Base-by-base conservation (phyloP, 257 asterid genomes). In the Nicotiana tabacum region DNA sequence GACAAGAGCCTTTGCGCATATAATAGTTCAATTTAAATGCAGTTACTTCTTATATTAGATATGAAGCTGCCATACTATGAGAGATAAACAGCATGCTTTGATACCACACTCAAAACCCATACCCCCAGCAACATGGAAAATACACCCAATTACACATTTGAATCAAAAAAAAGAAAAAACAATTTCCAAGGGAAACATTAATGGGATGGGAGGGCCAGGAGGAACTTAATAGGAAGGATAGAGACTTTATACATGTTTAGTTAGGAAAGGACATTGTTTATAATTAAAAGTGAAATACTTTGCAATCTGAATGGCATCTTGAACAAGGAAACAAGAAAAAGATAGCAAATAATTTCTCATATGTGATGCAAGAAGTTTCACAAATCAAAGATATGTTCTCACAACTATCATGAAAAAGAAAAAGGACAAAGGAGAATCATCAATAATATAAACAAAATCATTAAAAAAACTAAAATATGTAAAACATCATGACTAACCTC, bases 401-500 rank as follows among this genome's bases (percentile, higher is more conserved):
- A 11, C 1, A 53, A 12, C 57, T 53, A 53, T 11, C 57, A 2
- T 53, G 57, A 53, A 53, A 51, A 53, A 13, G 57, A 53, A 53
- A 48, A 53, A 13, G 18, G 16, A 17, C 24, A 57, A 57, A 57
- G 17, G 21, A 57, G 62, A 57, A 57, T 57, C 62, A 57, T 57
- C 21, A 16, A 57, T 5, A 57, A 57, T 17, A 57, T 6, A 57
- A 57, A 53, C 17, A 53, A 53, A 53, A 53, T 11, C 57, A 10
- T 3, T 10, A 12, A 53, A 53, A 29, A 12, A 53, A 13, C 5
- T 13, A 57, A 57, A 15, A 17, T 4, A 16, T 17, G 24, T 16
- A 57, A 57, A 17, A 17, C 62, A 57, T 17, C 62, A 57, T 43
- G 29, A 89, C 96, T 88, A 82, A 93, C 98, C 97, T 95, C 98